A percentile compares a stretch with the other conserved stretches of the same genome.
These are phyloP conservation scores for Dinochytrium kinnereticum DNA, from an alignment of 371 early-diverging fungal genomes.

Conservation along the genomic window DNA sequence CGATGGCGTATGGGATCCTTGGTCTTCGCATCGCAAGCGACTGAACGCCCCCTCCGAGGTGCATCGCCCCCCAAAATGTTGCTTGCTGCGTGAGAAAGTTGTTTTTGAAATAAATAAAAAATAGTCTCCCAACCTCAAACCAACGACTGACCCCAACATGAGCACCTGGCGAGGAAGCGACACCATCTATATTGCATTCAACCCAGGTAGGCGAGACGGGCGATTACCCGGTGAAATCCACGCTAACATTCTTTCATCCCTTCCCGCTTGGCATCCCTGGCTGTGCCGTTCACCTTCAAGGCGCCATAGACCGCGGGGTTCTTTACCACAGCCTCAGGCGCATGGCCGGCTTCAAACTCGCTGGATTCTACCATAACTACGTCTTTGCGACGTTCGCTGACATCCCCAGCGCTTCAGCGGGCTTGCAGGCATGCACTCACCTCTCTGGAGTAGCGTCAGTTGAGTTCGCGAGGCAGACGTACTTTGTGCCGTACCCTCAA, in stretches of 20 bases:
- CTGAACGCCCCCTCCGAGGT: no score
- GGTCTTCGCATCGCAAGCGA: no score
- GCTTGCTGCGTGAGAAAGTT: no score
- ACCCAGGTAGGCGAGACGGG: neutral
- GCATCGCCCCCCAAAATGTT: no score
- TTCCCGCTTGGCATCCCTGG: neutral
- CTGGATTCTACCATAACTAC: conserved; percentile 32
- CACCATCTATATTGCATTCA: conserved; percentile 8
- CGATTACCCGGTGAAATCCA: no score
- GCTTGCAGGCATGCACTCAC: neutral
- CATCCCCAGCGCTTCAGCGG: neutral
- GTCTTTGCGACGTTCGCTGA: conserved; percentile 27
- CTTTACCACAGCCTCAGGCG: conserved; percentile 21
- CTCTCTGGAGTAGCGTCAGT: conserved; percentile 16
- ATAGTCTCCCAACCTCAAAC: no score
- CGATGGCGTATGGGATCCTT: no score
- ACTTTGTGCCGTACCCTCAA: conserved; percentile 48
- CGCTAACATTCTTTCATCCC: neutral
- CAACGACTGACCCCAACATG: neutral
- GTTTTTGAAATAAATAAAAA: no score
- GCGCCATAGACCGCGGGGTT: conserved; percentile 20
- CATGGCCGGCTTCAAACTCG: conserved; percentile 25
- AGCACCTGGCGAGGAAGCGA: neutral
- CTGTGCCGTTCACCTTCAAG: no score
- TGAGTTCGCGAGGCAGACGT: conserved; percentile 29